Base-by-base conservation (phyloP, 225 moss, liverwort and hornwort genomes). In the Physcomitrellopsis africana region DNA sequence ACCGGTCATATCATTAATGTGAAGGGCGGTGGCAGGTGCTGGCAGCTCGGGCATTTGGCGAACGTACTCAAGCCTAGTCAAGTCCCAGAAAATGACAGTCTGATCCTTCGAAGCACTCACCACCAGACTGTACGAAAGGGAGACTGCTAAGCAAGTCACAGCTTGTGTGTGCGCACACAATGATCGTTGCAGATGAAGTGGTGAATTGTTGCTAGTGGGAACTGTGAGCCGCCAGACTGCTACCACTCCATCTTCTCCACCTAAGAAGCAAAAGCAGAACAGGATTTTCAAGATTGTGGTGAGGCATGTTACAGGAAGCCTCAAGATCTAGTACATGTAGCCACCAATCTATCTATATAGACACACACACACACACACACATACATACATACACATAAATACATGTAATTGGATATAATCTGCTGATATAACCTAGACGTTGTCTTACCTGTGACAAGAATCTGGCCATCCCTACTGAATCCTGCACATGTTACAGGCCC, bases 81-180 rank as follows among this genome's bases (percentile, higher is more conserved):
- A 85, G 66, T 99, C 99, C 99, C 99, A 99, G 77, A 99, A 99
- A 82, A 95, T 95, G 61, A 99, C 90, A 76, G 82, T 90, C 59
- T 84, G 86, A 75, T 99, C 99, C 75, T 84, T 84, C 65, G 99
- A 99, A 76, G 95, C 93, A 82, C 90, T 93, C 62, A 95, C 95
- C 51, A 99, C 93, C 78, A 99, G 82, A 81, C 95, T 99, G 54
- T 99, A 99, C 18, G 99, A 90, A 72, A 92, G 99, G 77, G 92
- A 99, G 67, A 99, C 99, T 18, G 93, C 86, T 18, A 99, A 77
- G 81, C 95, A 99, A 73, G 93, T 93, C 76, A 99, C 95, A 79
- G 82, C 82, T 81, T 89, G 84, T 29, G 89, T 92, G 68, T 99
- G 99, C 17, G 92, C 99, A 86, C 95, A 95, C 70, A 93, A 89